phyloP scores from a whole-genome alignment of 805 yeast species.

The Nakazawaea wyomingensis region DNA sequence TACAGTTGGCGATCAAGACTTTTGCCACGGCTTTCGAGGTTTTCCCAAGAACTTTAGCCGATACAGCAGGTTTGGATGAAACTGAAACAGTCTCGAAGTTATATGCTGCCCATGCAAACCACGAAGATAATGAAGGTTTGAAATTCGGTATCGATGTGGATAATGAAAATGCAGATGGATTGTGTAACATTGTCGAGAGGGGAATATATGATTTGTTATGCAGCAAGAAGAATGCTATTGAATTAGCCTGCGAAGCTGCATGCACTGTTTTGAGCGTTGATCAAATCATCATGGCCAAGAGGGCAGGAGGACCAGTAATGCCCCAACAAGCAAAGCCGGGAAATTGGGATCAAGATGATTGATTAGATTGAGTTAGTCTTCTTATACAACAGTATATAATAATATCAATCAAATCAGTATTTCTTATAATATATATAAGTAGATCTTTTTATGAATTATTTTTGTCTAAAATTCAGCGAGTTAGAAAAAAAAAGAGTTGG shows the following conservation, averaged over 20 bases:
- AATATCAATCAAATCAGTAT: too few relatives aligned
- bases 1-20: constrained; percentile 90
- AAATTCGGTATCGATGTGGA: constrained; percentile 73
- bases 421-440: too few relatives aligned
- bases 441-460: too few relatives aligned
- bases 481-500: background rate
- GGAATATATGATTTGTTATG: constrained; percentile 77
- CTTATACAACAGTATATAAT: too few relatives aligned
- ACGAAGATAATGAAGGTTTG: constrained; percentile 23
- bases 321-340: constrained; percentile 86
- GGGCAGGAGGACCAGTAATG: constrained; percentile 96
- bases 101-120: constrained; percentile 78
- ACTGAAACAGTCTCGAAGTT: constrained; percentile 84
- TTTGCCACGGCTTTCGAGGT: constrained; percentile 95
- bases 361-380: constrained; percentile 15
- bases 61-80: constrained; percentile 89
- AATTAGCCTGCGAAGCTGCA: constrained; percentile 94
- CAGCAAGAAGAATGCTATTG: constrained; percentile 80
- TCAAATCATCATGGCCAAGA: constrained; percentile 97
- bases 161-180: constrained; percentile 59
- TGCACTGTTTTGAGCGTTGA: constrained; percentile 86
- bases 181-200: constrained; percentile 62
- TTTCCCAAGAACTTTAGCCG: constrained; percentile 87
- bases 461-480: background rate
- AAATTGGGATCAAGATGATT: constrained; percentile 95